phyloP scores from a whole-genome alignment of 2,329 filamentous ascomycete genomes.

The Diaporthe batatas region DNA sequence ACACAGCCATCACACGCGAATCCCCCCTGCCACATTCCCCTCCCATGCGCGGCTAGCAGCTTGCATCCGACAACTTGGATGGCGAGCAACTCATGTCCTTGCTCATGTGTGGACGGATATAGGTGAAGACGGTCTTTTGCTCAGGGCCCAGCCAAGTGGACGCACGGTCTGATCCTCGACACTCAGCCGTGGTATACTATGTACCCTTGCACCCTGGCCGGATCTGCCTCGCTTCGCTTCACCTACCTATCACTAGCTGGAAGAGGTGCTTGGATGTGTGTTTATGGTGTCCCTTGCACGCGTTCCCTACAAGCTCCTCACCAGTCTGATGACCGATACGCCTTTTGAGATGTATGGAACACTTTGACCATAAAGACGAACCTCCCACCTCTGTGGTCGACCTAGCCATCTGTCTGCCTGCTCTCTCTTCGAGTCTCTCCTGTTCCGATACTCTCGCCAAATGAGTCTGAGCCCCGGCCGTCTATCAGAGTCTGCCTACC shows the following conservation, averaged over 20 bases:
- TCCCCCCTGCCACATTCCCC: slow-evolving; percentile 11
- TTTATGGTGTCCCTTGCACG: slow-evolving; percentile 26
- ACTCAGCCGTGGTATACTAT: slow-evolving; percentile 4
- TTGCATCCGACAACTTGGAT: slow-evolving; percentile 26
- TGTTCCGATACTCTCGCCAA: not conserved
- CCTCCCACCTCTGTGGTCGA: slow-evolving; percentile 16
- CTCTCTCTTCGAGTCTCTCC: slow-evolving; percentile 4
- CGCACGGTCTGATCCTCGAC: slow-evolving; percentile 29
- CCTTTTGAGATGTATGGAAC: slow-evolving; percentile 19
- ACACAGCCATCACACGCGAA: slow-evolving; percentile 11
- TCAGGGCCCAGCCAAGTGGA: slow-evolving; percentile 26
- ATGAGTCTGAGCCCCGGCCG: not conserved
- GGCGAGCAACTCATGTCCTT: slow-evolving; percentile 18
- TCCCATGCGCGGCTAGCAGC: slow-evolving; percentile 15
- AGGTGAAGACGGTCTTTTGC: not conserved
- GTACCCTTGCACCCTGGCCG: slow-evolving; percentile 30
- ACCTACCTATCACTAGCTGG: slow-evolving; percentile 28
- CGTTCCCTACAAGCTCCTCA: slow-evolving; percentile 7
- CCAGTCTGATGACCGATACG: slow-evolving; percentile 12
- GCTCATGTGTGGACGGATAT: not conserved
- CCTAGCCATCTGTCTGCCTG: not conserved
- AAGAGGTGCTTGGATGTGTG: slow-evolving; percentile 31
- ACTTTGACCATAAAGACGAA: slow-evolving; percentile 31
- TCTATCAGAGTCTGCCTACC: slow-evolving; percentile 11
- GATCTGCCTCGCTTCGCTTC: slow-evolving; percentile 27